phyloP scores from a whole-genome alignment of 2,329 filamentous ascomycete genomes.

The Monosporascus sp. region DNA sequence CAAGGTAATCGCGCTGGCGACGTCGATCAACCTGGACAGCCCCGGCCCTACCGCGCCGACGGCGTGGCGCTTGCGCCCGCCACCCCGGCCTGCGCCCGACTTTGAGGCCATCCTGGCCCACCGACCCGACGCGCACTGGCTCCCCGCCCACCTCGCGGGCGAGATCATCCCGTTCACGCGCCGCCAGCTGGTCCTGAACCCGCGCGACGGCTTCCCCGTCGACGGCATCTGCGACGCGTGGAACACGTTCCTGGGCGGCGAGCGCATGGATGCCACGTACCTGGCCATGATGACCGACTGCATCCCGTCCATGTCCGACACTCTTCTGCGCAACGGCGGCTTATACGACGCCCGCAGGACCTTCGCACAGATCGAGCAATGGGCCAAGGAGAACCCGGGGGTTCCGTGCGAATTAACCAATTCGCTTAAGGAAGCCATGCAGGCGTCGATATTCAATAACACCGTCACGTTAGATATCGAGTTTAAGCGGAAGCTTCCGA shows the following conservation, averaged over 20 bases:
- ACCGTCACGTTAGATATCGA: conserved; percentile 21
- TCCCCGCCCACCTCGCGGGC: conserved; percentile 12
- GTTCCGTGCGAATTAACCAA: conserved; percentile 9
- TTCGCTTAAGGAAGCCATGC: conserved; percentile 11
- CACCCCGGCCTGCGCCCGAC: conserved; percentile 15
- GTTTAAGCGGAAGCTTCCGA: conserved; percentile 19
- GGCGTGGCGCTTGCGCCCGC: conserved; percentile 11
- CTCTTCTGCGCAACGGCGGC: conserved; percentile 17
- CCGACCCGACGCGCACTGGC: conserved; percentile 16
- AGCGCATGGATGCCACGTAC: conserved; percentile 18
- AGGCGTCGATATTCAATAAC: conserved; percentile 9
- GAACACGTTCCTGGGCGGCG: conserved; percentile 12
- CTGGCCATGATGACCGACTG: conserved; percentile 21
- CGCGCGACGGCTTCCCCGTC: conserved; percentile 13
- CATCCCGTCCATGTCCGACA: conserved; percentile 23
- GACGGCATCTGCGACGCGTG: conserved; percentile 19
- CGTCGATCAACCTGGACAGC: conserved; percentile 18
- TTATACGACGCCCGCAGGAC: conserved; percentile 16
- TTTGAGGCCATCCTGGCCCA: conserved; percentile 12
- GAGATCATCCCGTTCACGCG: conserved; percentile 16
- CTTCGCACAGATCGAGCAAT: conserved; percentile 7
- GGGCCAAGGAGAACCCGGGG: conserved; percentile 19
- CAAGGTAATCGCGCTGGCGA: conserved; percentile 16
- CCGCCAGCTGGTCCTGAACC: conserved; percentile 13
- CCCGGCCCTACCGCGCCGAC: conserved; percentile 13